phyloP scores from a whole-genome alignment of 148 eudicot species.

The Rhododendron ferrugineum region DNA sequence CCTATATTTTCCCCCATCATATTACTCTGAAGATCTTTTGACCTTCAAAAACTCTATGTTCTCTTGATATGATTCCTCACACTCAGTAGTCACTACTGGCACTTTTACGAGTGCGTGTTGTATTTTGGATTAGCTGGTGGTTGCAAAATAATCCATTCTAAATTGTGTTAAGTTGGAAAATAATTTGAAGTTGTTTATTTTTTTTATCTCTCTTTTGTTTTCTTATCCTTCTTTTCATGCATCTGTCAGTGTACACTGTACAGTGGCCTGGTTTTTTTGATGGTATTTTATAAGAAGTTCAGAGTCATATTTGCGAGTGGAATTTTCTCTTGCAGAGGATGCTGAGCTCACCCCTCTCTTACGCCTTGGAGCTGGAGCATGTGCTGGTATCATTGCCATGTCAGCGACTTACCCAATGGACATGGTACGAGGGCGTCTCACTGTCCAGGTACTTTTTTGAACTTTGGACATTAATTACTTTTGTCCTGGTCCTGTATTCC shows the following conservation, averaged over 20 bases:
- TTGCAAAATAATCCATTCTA: not conserved
- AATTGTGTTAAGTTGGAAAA: not conserved
- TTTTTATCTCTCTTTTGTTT: no score
- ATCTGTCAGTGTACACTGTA: not conserved
- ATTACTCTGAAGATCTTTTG: not conserved
- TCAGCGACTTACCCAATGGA: slow-evolving; percentile 97
- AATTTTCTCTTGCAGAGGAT: slow-evolving; percentile 45
- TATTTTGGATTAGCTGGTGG: slow-evolving; percentile 1
- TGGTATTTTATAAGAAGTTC: not conserved
- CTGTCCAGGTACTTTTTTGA: slow-evolving; percentile 67
- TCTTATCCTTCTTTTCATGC: not conserved
- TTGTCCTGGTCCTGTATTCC: slow-evolving; percentile 1
- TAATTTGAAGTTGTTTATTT: not conserved
- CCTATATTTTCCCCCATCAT: slow-evolving; percentile 15
- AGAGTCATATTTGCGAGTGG: not conserved
- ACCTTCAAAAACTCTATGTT: not conserved
- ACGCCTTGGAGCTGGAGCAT: slow-evolving; percentile 96
- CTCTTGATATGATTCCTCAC: slow-evolving; percentile 4
- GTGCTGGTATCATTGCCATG: slow-evolving; percentile 97
- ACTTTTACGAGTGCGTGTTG: not conserved
- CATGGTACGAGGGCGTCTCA: slow-evolving; percentile 83
- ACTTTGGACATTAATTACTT: not conserved
- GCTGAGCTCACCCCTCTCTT: slow-evolving; percentile 79
- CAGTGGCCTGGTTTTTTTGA: not conserved
- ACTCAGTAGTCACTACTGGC: not conserved